phyloP scores from a whole-genome alignment of 2,329 filamentous ascomycete species.

The Paraphoma chrysanthemicola region DNA sequence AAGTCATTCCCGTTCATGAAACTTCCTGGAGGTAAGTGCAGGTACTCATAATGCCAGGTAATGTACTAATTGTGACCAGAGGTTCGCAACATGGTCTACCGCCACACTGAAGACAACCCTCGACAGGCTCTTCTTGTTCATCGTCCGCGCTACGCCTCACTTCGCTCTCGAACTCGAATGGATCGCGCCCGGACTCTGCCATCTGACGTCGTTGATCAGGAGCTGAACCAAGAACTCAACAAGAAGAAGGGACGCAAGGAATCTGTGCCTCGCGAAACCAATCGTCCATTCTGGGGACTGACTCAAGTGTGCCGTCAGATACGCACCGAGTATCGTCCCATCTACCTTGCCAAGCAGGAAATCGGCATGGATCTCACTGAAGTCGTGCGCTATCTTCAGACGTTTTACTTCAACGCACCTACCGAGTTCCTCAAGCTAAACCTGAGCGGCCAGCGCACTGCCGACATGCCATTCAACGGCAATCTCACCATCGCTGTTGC shows the following conservation, averaged over 20 bases:
- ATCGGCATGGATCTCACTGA: conserved; percentile 36
- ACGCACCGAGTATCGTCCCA: conserved; percentile 31
- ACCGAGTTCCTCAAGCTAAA: conserved; percentile 7
- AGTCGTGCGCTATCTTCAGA: conserved; percentile 22
- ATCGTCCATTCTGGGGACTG: conserved; percentile 33
- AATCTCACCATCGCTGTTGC: conserved; percentile 38
- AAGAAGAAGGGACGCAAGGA: conserved; percentile 1
- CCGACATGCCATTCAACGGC: conserved; percentile 27
- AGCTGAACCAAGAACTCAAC: conserved; percentile 14
- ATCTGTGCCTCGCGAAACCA: conserved; percentile 13
- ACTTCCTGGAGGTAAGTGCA: conserved; percentile 27
- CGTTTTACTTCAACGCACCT: conserved; percentile 24
- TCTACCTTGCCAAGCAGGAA: conserved; percentile 32
- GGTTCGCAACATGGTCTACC: conserved; percentile 38
- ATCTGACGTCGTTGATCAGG: conserved; percentile 19
- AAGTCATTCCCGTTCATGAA: conserved; percentile 24
- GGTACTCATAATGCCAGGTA: not conserved
- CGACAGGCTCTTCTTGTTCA: conserved; percentile 34
- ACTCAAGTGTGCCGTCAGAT: conserved; percentile 35
- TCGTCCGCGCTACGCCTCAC: conserved; percentile 30
- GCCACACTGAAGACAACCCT: conserved; percentile 4
- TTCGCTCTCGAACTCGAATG: conserved; percentile 30
- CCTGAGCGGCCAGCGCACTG: not conserved
- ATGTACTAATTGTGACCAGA: conserved; percentile 19
- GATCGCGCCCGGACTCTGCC: conserved; percentile 21